phyloP scores from a whole-genome alignment of 1,139 yeast genomes.

The Sugiyamaella sp. region DNA sequence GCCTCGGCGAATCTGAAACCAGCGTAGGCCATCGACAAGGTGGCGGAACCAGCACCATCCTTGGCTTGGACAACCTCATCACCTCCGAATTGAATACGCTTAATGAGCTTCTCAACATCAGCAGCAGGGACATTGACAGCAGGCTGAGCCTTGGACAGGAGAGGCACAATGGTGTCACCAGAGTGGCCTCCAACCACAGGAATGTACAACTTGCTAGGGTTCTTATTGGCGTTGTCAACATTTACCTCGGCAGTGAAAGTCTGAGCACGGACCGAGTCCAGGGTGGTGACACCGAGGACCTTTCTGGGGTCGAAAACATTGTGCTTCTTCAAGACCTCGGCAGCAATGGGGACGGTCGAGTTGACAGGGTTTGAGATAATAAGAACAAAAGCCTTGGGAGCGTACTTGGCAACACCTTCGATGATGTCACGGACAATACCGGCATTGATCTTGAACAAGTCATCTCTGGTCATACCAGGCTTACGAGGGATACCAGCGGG shows the following conservation, averaged over 20 bases:
- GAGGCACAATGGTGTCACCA: slow-evolving; percentile 96
- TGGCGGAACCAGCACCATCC: slow-evolving; percentile 99
- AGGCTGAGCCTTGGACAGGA: slow-evolving; percentile 69
- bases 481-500: slow-evolving; percentile 99
- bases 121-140: slow-evolving; percentile 54
- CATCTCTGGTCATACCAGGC: slow-evolving; percentile 98
- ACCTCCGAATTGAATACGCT: slow-evolving; percentile 98
- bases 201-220: slow-evolving; percentile 55
- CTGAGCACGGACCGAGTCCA: slow-evolving; percentile 92
- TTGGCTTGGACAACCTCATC: slow-evolving; percentile 99
- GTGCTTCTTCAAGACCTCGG: slow-evolving; percentile 84
- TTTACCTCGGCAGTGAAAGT: slow-evolving; percentile 79
- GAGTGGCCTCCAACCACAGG: slow-evolving; percentile 97
- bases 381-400: slow-evolving; percentile 86
- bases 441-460: slow-evolving; percentile 95
- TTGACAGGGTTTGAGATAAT: slow-evolving; percentile 97
- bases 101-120: slow-evolving; percentile 67
- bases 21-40: slow-evolving; percentile 98
- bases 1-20: slow-evolving; percentile 94
- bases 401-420: slow-evolving; percentile 78
- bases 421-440: slow-evolving; percentile 93
- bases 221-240: slow-evolving; percentile 57
- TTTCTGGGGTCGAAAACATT: slow-evolving; percentile 91
- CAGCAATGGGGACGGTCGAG: slow-evolving; percentile 97
- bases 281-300: slow-evolving; percentile 95